Evolutionary conservation across 2,329 filamentous ascomycete genomes (phyloP).

Genomic region (Pseudocercospora fijiensis): DNA sequence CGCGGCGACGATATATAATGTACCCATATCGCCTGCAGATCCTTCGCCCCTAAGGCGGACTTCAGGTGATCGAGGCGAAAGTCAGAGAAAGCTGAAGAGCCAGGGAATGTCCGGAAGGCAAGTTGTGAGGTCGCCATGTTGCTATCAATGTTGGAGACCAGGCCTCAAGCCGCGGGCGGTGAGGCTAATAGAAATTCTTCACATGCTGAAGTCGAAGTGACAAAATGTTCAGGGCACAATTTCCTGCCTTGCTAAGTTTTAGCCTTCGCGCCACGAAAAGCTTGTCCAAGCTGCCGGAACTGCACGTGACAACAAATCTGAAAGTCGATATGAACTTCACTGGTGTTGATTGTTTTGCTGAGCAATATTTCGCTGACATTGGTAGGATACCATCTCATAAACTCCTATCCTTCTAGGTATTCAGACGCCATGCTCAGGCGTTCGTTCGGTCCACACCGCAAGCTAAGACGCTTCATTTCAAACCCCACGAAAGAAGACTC

Average conservation of each 20-base stretch:
- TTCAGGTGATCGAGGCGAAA: conserved; percentile 51
- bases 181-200: conserved; percentile 9
- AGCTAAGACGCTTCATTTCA: conserved; percentile 14
- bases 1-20: conserved; percentile 51
- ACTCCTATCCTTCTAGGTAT: conserved; percentile 28
- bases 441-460: conserved; percentile 4
- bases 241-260: neutral
- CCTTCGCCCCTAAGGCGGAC: conserved; percentile 46
- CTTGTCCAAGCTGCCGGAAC: neutral
- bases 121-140: conserved; percentile 13
- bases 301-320: neutral
- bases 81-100: conserved; percentile 56
- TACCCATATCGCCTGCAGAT: conserved; percentile 52
- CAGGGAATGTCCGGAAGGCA: conserved; percentile 49
- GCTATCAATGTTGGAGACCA: neutral
- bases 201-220: conserved; percentile 12
- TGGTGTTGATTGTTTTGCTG: neutral
- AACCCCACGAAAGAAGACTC: conserved; percentile 6
- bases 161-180: conserved; percentile 22
- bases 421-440: conserved; percentile 26
- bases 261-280: neutral
- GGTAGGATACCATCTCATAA: conserved; percentile 24
- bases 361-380: conserved; percentile 11
- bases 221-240: neutral
- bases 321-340: neutral